Conservation (phyloP, 176 grass and related monocot genomes). For the Saccharum officinarum region DNA sequence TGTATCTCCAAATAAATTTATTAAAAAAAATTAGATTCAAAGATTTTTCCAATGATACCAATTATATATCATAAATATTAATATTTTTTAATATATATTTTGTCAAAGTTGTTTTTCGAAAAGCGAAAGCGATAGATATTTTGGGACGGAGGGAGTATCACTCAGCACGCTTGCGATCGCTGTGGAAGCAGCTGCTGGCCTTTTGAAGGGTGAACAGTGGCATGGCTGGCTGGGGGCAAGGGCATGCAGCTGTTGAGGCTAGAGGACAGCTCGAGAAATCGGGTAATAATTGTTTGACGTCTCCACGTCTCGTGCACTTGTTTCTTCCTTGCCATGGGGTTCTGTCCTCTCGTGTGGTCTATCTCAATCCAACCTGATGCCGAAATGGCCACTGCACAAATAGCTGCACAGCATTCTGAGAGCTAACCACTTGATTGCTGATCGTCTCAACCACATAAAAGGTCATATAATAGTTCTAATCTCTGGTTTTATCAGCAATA, state of each 20-base stretch:
- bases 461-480: not conserved
- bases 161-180: not conserved
- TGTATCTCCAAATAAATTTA: too few species aligned
- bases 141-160: too few species aligned
- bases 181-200: slow-evolving; percentile 19
- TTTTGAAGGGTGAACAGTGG: slow-evolving; percentile 27
- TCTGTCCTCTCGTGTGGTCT: slow-evolving; percentile 36
- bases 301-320: slow-evolving; percentile 51
- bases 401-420: slow-evolving; percentile 12
- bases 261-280: slow-evolving; percentile 49
- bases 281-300: slow-evolving; percentile 55
- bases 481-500: not conserved
- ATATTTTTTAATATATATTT: too few species aligned
- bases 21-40: too few species aligned
- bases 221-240: slow-evolving; percentile 2
- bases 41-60: too few species aligned
- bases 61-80: too few species aligned
- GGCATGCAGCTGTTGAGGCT: slow-evolving; percentile 22
- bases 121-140: too few species aligned
- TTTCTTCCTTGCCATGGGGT: slow-evolving; percentile 46
- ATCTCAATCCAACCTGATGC: slow-evolving; percentile 41
- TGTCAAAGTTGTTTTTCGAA: too few species aligned
- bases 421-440: slow-evolving; percentile 28
- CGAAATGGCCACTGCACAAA: slow-evolving; percentile 30
- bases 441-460: slow-evolving; percentile 17